Evolutionary conservation across 306 rosid species (phyloP).

Genomic region (Quercus aquifolioides): DNA sequence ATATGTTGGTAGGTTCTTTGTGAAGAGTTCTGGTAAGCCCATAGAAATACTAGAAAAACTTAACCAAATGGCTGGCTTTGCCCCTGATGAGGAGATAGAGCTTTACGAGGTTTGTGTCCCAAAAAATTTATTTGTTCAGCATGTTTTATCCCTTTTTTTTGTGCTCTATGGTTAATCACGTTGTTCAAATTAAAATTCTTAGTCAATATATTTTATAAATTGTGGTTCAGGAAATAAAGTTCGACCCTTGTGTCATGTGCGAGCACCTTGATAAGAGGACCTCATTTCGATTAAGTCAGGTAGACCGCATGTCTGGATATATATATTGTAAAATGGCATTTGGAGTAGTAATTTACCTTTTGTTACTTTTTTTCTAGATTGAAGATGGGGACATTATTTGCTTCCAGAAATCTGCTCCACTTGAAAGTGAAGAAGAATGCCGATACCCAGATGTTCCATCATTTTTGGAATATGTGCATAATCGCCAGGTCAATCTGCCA

Average conservation of each 20-base stretch:
- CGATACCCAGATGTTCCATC: conserved; percentile 78
- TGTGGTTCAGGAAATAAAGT: conserved; percentile 73
- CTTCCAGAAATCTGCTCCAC: conserved; percentile 60
- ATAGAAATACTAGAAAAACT: conserved; percentile 60
- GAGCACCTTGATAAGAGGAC: conserved; percentile 62
- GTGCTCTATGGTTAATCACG: not conserved
- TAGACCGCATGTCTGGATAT: conserved; percentile 14
- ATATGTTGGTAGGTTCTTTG: conserved; percentile 78
- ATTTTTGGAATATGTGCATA: conserved; percentile 83
- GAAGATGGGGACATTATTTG: conserved; percentile 97
- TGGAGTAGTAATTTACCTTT: not conserved
- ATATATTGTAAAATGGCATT: not conserved
- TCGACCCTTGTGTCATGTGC: conserved; percentile 81
- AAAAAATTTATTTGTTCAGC: not conserved
- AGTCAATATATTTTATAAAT: conserved; percentile 1
- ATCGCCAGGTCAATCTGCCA: conserved; percentile 64
- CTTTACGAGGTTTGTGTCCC: conserved; percentile 67
- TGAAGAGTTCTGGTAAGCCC: conserved; percentile 62
- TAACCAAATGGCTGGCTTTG: conserved; percentile 81
- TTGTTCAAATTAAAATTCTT: not conserved
- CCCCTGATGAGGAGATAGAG: conserved; percentile 70
- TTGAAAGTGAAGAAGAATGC: conserved; percentile 45
- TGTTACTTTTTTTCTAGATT: conserved; percentile 45
- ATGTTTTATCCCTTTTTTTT: not conserved
- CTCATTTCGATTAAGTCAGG: conserved; percentile 73